These are phyloP conservation scores for Metschnikowia lochheadii DNA, from an alignment of 805 yeast genomes.

Conservation along the genomic window DNA sequence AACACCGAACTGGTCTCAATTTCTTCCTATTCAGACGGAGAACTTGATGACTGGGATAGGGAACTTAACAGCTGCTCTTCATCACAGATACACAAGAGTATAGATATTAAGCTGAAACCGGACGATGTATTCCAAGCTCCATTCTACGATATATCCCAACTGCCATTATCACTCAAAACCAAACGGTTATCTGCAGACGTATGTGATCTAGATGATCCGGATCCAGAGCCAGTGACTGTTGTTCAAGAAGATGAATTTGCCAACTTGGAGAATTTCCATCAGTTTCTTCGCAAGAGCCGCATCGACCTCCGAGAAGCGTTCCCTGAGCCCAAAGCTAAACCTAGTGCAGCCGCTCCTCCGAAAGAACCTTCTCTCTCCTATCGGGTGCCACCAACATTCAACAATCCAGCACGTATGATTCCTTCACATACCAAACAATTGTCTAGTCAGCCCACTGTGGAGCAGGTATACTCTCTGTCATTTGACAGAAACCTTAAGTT, in stretches of 20 bases:
- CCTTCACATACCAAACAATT: slow-evolving; percentile 8
- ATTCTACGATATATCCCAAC: neutral
- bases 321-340: slow-evolving; percentile 24
- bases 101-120: neutral
- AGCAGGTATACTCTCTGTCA: slow-evolving; percentile 23
- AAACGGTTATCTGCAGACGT: neutral
- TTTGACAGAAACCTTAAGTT: slow-evolving; percentile 12
- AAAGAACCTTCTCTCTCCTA: neutral
- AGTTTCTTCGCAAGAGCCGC: slow-evolving; percentile 32
- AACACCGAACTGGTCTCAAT: neutral
- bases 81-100: neutral
- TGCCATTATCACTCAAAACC: slow-evolving; percentile 10
- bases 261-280: slow-evolving; percentile 23
- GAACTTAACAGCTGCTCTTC: neutral
- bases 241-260: slow-evolving; percentile 2
- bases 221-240: neutral
- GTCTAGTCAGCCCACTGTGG: slow-evolving; percentile 27
- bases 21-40: slow-evolving; percentile 1
- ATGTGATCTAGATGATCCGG: slow-evolving; percentile 7
- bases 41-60: neutral
- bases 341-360: slow-evolving; percentile 9
- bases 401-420: slow-evolving; percentile 34
- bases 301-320: slow-evolving; percentile 28
- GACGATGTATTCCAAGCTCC: neutral
- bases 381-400: slow-evolving; percentile 23